phyloP scores from a whole-genome alignment of 371 early-diverging fungal species.

The Synchytrium microbalum region DNA sequence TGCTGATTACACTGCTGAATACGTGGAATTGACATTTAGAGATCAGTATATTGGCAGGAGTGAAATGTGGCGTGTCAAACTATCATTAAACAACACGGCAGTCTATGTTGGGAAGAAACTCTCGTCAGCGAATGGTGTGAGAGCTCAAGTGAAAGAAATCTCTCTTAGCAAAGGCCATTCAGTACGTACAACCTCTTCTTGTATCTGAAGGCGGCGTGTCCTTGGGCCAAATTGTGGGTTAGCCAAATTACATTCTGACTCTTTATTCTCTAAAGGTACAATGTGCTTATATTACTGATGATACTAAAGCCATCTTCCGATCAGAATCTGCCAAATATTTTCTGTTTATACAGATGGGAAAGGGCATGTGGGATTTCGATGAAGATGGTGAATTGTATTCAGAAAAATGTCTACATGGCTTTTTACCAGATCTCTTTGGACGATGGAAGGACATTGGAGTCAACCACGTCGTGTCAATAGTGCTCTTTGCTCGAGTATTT shows the following conservation, averaged over 20 bases:
- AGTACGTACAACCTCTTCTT: constrained; percentile 28
- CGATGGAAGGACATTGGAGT: constrained; percentile 77
- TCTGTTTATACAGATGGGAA: constrained; percentile 89
- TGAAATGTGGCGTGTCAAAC: constrained; percentile 90
- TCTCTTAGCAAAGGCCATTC: constrained; percentile 47
- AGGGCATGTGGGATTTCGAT: constrained; percentile 95
- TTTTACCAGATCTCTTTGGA: constrained; percentile 80
- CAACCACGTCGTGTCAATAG: constrained; percentile 93
- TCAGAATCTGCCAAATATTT: constrained; percentile 91
- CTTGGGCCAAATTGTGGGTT: background rate
- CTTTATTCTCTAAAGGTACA: constrained; percentile 31
- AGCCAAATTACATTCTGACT: background rate
- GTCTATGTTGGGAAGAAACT: constrained; percentile 77
- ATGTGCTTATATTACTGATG: constrained; percentile 68
- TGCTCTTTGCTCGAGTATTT: constrained; percentile 83
- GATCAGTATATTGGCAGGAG: constrained; percentile 89
- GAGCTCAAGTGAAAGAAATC: constrained; percentile 78
- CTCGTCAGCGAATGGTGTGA: constrained; percentile 62
- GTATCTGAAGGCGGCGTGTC: no score
- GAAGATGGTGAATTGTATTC: constrained; percentile 90
- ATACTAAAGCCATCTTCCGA: constrained; percentile 82
- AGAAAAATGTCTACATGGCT: constrained; percentile 83
- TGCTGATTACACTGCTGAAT: constrained; percentile 46
- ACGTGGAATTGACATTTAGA: constrained; percentile 77
- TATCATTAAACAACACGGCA: constrained; percentile 56